Conservation (phyloP, 2,329 filamentous ascomycete genomes). For the Verruconis gallopava region DNA sequence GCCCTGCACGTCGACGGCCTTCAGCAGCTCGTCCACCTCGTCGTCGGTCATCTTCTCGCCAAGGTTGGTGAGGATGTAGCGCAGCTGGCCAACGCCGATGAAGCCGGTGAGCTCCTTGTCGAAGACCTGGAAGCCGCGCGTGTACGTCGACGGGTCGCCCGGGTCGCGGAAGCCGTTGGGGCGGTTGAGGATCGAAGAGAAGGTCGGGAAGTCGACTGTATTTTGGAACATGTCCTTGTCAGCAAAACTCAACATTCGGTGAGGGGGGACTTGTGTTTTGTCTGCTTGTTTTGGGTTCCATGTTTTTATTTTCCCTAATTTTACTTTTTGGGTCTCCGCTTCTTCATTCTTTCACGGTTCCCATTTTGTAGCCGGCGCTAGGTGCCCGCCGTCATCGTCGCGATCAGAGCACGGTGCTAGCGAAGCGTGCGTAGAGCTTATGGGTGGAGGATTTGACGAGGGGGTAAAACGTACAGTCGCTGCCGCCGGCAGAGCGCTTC, state of each 20-base stretch:
- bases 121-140: slow-evolving; percentile 96
- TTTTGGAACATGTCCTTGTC: background rate
- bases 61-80: slow-evolving; percentile 92
- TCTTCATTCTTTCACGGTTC: no score
- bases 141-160: slow-evolving; percentile 96
- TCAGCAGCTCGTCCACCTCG: slow-evolving; percentile 96
- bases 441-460: background rate
- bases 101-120: slow-evolving; percentile 98
- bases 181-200: slow-evolving; percentile 91
- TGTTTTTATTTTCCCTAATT: no score
- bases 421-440: no score
- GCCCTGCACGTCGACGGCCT: slow-evolving; percentile 90
- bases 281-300: no score
- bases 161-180: slow-evolving; percentile 97
- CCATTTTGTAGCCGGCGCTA: no score
- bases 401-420: no score
- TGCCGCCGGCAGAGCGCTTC: slow-evolving; percentile 73
- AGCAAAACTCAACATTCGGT: background rate
- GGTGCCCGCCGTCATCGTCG: no score
- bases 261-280: no score
- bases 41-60: slow-evolving; percentile 99
- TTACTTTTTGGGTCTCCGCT: no score
- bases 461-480: slow-evolving; percentile 61
- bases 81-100: slow-evolving; percentile 93
- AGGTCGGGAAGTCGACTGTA: slow-evolving; percentile 92